Base-by-base conservation (phyloP, 495 filamentous ascomycete species). In the Daldinia vernicosa region DNA sequence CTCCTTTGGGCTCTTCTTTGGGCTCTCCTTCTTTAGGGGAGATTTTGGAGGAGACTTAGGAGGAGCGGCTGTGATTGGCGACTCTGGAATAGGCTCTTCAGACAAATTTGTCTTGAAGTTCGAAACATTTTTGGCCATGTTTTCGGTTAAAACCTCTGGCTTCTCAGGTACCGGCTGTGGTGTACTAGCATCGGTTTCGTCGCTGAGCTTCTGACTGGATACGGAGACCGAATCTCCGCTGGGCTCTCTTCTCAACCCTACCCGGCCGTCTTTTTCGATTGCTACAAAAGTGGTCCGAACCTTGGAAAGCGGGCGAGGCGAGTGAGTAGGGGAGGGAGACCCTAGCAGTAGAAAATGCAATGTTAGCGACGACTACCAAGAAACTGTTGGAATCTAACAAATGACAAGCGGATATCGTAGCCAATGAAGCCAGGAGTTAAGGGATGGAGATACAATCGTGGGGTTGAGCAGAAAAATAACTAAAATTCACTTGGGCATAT, bases 221-320 rank as follows among this genome's bases (percentile, higher is more conserved):
- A 81, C 79, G n/a, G 76, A 66, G 33, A 69, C 74, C 0, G 83
- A 83, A 17, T 83, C 82, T 40, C 78, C 79, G 64, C 83, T 84
- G 15, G 67, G 74, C 33, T 81, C 79, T 58, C 79, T 78, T 50
- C 76, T 77, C 32, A 82, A 74, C 47, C 83, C 84, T 53, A 85
- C 77, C 43, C 83, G 80, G 50, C 84, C 86, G 75, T 84, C 86
- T 61, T 85, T 84, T 65, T 94, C 92, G 15, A 97, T 89, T 2
- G 91, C 87, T 50, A 97, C 87, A 77, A 97, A 97, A 75, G 87
- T 93, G 33, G 93, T 93, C 61, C 92, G 87, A 52, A 97, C 88
- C 79, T 91, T 94, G 59, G 90, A 91, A 17, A 93, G 84, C 26
- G 88, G 92, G 66, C 91, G 84, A 17, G 84, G 84, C 14, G 82